Evolutionary conservation across 176 grass and related monocot genomes (phyloP), one percentile per base, ranked within the genome.

Genomic region (Areca catechu): DNA sequence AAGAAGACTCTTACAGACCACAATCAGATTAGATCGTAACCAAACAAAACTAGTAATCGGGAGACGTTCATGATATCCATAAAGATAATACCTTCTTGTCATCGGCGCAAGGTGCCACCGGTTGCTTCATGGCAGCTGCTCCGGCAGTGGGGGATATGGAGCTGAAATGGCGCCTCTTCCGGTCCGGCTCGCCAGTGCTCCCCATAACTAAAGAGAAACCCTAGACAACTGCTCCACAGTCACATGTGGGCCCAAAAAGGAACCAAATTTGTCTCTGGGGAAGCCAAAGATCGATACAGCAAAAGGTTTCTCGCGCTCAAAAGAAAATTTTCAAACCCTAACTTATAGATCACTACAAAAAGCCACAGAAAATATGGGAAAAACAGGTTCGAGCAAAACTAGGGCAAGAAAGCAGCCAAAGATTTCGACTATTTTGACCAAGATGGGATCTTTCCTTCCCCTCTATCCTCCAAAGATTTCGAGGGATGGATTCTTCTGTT

Each of bases 31-130:
- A 49, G 51, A 49, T 68, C 19, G n/a, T 18, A 5, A 24, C 5
- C 19, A 49, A 15, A 34, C 37, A 69, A 48, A 20, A 51, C 49
- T 43, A 72, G 34, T 23, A 43, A 24, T 29, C 37, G 4, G 15
- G 25, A 53, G 16, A 25, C 64, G 70, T 18, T 1, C 34, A 43
- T 43, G 22, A 19, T 34, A 16, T 4, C 29, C 67, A 59, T 15
- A 55, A 10, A 56, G n/a, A 43, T 22, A 48, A 68, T 71, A 92
- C 83, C 88, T 86, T 92, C 63, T 77, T 86, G 43, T 91, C 79
- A 59, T 83, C 82, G n/a, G 83, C 83, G 53, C 51, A 71, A n/a
- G 75, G 78, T 5, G 71, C n/a, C 21, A 72, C 56, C 4, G 64
- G 72, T 19, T 75, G 63, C 60, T 82, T 81, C 70, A 85, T 85